Base-by-base conservation (phyloP, 768 basidiomycete species). In the Lentinus brumalis region DNA sequence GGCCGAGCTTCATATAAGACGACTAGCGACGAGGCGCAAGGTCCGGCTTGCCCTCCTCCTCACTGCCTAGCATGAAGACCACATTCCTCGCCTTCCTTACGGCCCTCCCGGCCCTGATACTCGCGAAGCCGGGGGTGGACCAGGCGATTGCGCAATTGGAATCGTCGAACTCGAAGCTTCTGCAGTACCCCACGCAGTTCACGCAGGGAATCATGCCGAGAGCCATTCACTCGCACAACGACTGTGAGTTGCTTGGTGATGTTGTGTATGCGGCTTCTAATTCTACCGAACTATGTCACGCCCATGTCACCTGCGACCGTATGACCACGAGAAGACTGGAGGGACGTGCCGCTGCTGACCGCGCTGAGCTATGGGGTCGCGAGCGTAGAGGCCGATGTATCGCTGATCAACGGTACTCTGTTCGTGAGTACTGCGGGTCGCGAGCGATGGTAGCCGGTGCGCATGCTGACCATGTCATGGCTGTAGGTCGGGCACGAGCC, bases 331-430 rank as follows among this genome's bases (percentile, higher is more conserved):
- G 40, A 42, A 83, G 82, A 85, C 67, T 83, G 81, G 81, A 74
- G 82, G 18, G 79, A 83, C 61, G 81, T 82, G 8, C 81, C 83
- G 5, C 70, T 83, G 21, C 69, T 82, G 10, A 76, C 77, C 5
- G 82, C 82, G 9, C 62, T 84, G 4, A 82, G 81, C 64, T 70
- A 78, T 26, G 82, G 82, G 0, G 81, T 83, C 14, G 69, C 73
- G 15, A 83, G 82, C 63, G 81, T 83, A 11, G 83, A 84, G 67
- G 83, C 83, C 3, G 83, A 84, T 66, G 81, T 84, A 16, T 83
- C 76, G 77, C 69, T 79, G 8, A 63, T 80, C 21, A 73, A 79
- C 55, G 77, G 74, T n/a, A 76, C 77, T 11, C 73, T 84, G 14
- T 75, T 75, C 56, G 81, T 80, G 59, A 57, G 76, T 73, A n/a